Evolutionary conservation across 768 basidiomycete genomes (phyloP), one percentile per base, ranked within the genome.

Genomic region (Heimioporus sp.): DNA sequence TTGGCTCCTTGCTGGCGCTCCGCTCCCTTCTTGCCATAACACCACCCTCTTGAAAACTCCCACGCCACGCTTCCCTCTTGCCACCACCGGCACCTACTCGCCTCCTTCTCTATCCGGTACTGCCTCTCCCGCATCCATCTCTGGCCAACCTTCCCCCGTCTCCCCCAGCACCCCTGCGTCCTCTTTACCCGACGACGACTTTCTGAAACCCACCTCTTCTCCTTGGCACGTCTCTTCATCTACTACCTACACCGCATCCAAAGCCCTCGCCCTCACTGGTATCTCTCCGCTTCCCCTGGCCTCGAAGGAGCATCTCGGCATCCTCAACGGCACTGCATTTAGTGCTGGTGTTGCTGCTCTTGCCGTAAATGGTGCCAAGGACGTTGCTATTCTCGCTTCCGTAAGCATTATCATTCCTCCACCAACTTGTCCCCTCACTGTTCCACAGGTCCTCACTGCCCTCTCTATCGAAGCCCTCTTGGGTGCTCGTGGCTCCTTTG

Each of bases 291-390:
- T 92, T 49, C 71, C 80, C 21, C 80, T 90, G 16, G 80, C 76
- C 4, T 84, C 83, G 15, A 91, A 91, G 67, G 89, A 91, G 48
- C 88, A 89, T 56, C 78, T 90, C 13, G 90, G 89, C 12, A 81
- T 91, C 46, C 70, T 90, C 38, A 94, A 94, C 64, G 92, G 92
- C 45, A 92, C 91, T 2, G 88, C 90, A 0, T 92, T 92, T 69
- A 88, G 86, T 32, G 83, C 91, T 0, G 83, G 88, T 8, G 80
- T 90, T n/a, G 87, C 82, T 5, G 76, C 85, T 8, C 76, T 94
- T 15, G 88, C 86, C 10, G 70, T 91, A 48, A 79, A 83, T 57
- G 87, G 90, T 43, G 83, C 88, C 16, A 79, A 83, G 34, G 85
- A 86, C 52, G 72, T 88, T 34, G 79, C 79, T 10, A 68, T 89